Percentiles rank a stretch among this genome's conserved stretches.
These are phyloP conservation scores for Fusarium hainanense DNA, from an alignment of 2,329 filamentous ascomycete species.

Conservation along the genomic window DNA sequence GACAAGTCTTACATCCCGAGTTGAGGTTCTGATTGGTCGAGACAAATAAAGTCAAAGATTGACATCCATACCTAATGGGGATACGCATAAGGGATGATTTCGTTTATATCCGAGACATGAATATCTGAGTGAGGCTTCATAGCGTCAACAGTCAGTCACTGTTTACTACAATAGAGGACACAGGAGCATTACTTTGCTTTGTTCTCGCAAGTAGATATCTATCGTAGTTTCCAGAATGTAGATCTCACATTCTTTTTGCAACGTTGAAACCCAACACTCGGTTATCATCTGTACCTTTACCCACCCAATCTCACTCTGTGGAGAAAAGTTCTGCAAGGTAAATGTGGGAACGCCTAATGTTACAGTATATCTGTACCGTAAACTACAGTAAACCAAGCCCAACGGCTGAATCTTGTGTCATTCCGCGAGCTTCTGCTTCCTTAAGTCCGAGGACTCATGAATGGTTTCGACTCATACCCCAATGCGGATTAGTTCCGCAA, in stretches of 20 bases:
- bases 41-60: slow-evolving; percentile 15
- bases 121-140: neutral
- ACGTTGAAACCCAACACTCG: slow-evolving; percentile 15
- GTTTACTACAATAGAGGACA: neutral
- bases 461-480: slow-evolving; percentile 12
- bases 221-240: neutral
- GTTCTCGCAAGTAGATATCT: neutral
- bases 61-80: slow-evolving; percentile 3
- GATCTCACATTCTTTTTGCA: neutral
- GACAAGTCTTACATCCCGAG: neutral
- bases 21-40: slow-evolving; percentile 3
- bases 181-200: neutral
- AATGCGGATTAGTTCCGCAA: neutral
- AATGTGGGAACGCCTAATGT: slow-evolving; percentile 3
- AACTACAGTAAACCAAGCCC: slow-evolving; percentile 4
- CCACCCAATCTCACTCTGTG: slow-evolving; percentile 29
- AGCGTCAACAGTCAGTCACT: neutral
- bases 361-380: neutral
- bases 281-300: slow-evolving; percentile 10
- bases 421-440: neutral
- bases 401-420: neutral
- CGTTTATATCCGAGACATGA: slow-evolving; percentile 12
- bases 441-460: slow-evolving; percentile 14
- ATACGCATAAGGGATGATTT: neutral
- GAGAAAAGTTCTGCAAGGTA: neutral